phyloP scores from a whole-genome alignment of 371 early-diverging fungal species.

The Blastocladiella emersonii region DNA sequence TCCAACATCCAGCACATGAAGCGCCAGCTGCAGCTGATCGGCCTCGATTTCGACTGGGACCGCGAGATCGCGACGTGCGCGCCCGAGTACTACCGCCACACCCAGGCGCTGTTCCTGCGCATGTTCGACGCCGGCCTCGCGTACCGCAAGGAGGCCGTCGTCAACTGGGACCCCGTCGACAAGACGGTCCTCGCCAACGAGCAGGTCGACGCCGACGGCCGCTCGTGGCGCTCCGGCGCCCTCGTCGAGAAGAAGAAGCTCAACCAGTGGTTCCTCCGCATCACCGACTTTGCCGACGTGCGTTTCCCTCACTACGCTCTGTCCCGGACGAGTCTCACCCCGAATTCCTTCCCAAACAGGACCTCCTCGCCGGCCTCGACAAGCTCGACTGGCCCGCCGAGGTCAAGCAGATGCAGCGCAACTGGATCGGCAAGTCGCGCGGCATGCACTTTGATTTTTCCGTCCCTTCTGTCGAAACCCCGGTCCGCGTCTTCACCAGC shows the following conservation, averaged over 20 bases:
- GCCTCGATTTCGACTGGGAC: constrained; percentile 81
- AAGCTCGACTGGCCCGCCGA: constrained; percentile 72
- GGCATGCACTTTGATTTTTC: background rate
- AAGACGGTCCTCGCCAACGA: constrained; percentile 90
- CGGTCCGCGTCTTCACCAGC: constrained; percentile 50
- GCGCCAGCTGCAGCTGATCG: constrained; percentile 53
- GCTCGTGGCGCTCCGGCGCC: constrained; percentile 86
- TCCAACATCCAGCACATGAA: constrained; percentile 71
- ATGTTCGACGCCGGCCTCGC: constrained; percentile 63
- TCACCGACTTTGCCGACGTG: constrained; percentile 71
- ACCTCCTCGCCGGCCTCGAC: constrained; percentile 60
- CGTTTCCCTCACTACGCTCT: too few relatives aligned
- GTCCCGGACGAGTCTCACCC: too few relatives aligned
- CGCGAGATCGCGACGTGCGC: constrained; percentile 72
- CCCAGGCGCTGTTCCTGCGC: constrained; percentile 71
- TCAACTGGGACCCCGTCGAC: constrained; percentile 95
- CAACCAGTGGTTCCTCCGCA: constrained; percentile 86
- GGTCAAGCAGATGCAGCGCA: constrained; percentile 77
- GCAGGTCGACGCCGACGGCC: constrained; percentile 80
- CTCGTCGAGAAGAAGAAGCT: constrained; percentile 72
- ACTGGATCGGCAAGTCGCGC: constrained; percentile 65
- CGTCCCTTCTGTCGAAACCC: background rate
- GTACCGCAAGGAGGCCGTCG: constrained; percentile 74
- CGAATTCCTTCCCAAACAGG: too few relatives aligned
- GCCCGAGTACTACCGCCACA: constrained; percentile 80